Base-by-base conservation (phyloP, 306 rosid species). In the Quillaja saponaria region DNA sequence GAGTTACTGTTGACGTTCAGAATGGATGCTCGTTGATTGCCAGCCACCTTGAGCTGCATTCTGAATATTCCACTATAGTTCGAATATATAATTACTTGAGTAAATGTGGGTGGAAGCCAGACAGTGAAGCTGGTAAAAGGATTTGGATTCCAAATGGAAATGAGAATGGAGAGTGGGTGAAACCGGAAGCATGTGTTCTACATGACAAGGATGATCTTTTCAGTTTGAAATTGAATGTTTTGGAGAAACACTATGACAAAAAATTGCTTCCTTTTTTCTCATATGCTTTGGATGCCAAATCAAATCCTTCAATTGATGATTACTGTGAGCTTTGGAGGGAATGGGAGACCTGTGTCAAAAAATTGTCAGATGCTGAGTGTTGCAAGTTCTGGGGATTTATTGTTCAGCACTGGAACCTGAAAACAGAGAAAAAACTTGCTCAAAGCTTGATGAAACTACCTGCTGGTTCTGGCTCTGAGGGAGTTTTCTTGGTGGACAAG, bases 11-110 rank as follows among this genome's bases (percentile, higher is more conserved):
- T 11, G 68, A 76, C 34, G 35, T 55, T 5, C 0, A 41, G 57
- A 64, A 51, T 31, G 76, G 61, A 16, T 76, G 72, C 34, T 50
- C 50, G 13, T 47, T 63, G 63, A 45, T 69, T 4, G 61, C 59
- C 18, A 35, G 3, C 8, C 3, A 2, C 13, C 51, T 56, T 12
- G 49, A 8, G 1, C 35, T 49, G 1, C 70, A 48, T 34, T 1
- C 40, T 13, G 28, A 49, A 6, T 55, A 60, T 13, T 18, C 38
- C 19, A 17, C 31, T 12, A 49, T 74, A 16, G 38, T 0, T 38
- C 46, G 72, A 38, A 31, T 49, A 14, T 75, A 75, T 38, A 17
- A 6, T 12, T 69, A 66, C 58, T 41, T 69, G 6, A 34, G 34
- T 34, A 16, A 56, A 25, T 75, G 31, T 34, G 18, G 31, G 5